Base-by-base conservation (phyloP, 805 yeast species). In the Metschnikowia reukaufii region DNA sequence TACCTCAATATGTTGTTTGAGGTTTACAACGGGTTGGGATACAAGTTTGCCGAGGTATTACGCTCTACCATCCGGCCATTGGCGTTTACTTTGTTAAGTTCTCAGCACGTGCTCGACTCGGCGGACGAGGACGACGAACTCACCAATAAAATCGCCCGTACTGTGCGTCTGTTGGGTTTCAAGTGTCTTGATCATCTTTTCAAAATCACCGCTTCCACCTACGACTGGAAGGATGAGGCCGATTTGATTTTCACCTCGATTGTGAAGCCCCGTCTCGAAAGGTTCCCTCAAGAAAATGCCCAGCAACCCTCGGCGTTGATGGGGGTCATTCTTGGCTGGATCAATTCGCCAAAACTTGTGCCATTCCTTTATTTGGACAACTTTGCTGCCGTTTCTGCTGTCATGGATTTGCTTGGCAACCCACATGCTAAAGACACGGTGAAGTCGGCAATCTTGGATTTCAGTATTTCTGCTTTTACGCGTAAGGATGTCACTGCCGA, bases 241-340 rank as follows among this genome's bases (percentile, higher is more conserved):
- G 68, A 69, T 12, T 55, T 65, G 1, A 77, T 94, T 10, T 85
- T 78, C 58, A 61, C 65, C 3, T 60, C 69, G 19, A 70, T 89
- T 18, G 69, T 92, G 12, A 57, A 63, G 17, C 90, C 96, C 6
- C 78, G 95, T 58, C 70, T 94, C 55, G 70, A 50, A 0, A 70
- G 75, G 10, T 92, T 92, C 64, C 84, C 84, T 3, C 76, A 68
- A 34, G 96, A 86, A 57, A 94, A 92, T 62, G 70, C 85, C 27
- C 95, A 89, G 60, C 89, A 86, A 57, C 84, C 92, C 0, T 89
- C 97, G 0, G 77, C 96, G 0, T 62, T 92, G 36, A 68, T 91
- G 79, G 79, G 73, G 46, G 61, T 89, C 8, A 77, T 92, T 57
- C 65, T 80, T 6, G 67, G 77, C 7, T 78, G 96, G 82, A 61